Percentiles rank a stretch among this genome's conserved stretches.
These are phyloP conservation scores for Phytophthora citrophthora DNA, from an alignment of 352 stramenopile species.

Conservation along the genomic window DNA sequence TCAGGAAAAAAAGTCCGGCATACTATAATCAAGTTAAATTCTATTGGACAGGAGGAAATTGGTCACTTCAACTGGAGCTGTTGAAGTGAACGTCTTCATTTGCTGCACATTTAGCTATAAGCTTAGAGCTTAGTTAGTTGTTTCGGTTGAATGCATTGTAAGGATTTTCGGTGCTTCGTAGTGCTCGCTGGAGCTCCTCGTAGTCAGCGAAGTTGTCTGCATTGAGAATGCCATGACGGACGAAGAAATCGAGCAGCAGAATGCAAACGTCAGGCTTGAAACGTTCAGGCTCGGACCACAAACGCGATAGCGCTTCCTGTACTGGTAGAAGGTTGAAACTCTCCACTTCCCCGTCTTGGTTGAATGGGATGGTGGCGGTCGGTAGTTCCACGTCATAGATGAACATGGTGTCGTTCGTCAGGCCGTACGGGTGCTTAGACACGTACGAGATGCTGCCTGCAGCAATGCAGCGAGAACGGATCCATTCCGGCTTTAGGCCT, in stretches of 20 bases:
- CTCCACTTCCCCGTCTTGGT: conserved; percentile 70
- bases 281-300: conserved; percentile 53
- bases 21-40: background rate
- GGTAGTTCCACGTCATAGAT: conserved; percentile 72
- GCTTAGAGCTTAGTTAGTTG: conserved; percentile 6
- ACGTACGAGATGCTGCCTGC: conserved; percentile 65
- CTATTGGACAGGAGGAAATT: conserved; percentile 16
- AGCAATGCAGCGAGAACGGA: conserved; percentile 36
- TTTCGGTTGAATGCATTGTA: conserved; percentile 37
- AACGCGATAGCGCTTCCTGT: conserved; percentile 34
- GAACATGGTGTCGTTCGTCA: conserved; percentile 78
- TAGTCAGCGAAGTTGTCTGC: conserved; percentile 60
- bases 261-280: conserved; percentile 82
- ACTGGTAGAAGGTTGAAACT: conserved; percentile 62
- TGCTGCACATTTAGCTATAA: background rate
- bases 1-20: too few relatives aligned
- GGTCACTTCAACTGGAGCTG: background rate
- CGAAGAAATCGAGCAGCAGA: conserved; percentile 67
- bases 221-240: conserved; percentile 71
- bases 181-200: conserved; percentile 43
- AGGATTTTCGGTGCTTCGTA: conserved; percentile 32
- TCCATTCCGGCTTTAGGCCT: conserved; percentile 48
- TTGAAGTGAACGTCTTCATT: conserved; percentile 7
- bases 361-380: conserved; percentile 37
- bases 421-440: conserved; percentile 56